Evolutionary conservation across 2,329 filamentous ascomycete species (phyloP), one percentile per base, ranked within the genome.

Genomic region (Talaromyces verruculosus): DNA sequence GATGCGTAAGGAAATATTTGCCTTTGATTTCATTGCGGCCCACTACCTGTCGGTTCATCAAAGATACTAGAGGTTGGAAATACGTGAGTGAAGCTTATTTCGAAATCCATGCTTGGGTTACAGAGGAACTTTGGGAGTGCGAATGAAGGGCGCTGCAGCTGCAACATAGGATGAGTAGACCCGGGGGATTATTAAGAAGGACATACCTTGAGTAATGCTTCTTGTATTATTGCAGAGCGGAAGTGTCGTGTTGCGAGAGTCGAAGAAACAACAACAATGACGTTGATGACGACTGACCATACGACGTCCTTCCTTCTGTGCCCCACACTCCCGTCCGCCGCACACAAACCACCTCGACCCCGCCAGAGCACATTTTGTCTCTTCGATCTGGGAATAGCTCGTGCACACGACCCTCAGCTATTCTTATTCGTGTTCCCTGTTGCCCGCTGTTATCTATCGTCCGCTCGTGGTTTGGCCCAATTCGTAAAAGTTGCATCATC

Each of bases 1-100:
- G 61, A 87, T 74, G 49, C 85, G 83, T 53, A 87, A 67, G 1
- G 76, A 74, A 15, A 82, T 70, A 11, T 66, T 67, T 30, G 69
- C 65, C 15, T 65, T 67, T 25, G 70, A 66, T 63, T 69, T 73
- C 76, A 77, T 78, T 10, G 39, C 71, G 60, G 19, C 33, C 43
- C 49, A 58, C 59, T 41, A 55, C 7, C 17, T 49, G 17, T 28
- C 41, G 8, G 10, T 58, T 43, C 49, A 8, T 43, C 49, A 8
- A 53, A 28, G 47, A 30, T 8, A 10, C 22, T 51, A 33, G 19
- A 51, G n/a, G 30, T 6, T 35, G 30, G 51, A 55, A 53, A 19
- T 35, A 55, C 51, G 30, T 57, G n/a, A 37, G 51, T 35, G 51
- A 53, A 19, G 49, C 49, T 53, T 30, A 33, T 53, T 28, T 53